These are phyloP conservation scores for Orbilia ellipsospora DNA, from an alignment of 2,329 filamentous ascomycete species.

Conservation along the genomic window DNA sequence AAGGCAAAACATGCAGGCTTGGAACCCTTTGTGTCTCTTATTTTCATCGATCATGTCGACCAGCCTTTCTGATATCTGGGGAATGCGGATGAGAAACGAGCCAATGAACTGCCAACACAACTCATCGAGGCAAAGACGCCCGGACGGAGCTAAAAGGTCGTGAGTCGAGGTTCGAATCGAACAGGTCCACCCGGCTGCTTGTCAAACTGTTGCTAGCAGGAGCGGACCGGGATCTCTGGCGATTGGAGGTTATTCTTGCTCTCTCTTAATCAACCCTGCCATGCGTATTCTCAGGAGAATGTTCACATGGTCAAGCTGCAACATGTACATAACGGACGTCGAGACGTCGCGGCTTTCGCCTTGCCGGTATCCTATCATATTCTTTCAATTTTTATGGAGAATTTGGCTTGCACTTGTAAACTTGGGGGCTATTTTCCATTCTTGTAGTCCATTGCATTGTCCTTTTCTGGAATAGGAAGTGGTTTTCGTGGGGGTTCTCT, in stretches of 20 bases:
- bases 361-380: neutral
- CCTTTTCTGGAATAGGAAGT: neutral
- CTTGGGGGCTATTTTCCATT: neutral
- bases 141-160: neutral
- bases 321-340: neutral
- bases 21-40: too few relatives aligned
- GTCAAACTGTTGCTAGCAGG: neutral
- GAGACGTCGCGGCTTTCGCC: conserved; percentile 1
- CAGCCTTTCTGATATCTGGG: conserved; percentile 1
- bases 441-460: too few relatives aligned
- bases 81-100: conserved; percentile 3
- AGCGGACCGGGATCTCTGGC: neutral
- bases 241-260: neutral
- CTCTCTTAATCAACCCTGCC: conserved; percentile 1
- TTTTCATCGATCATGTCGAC: too few relatives aligned
- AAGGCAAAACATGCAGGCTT: too few relatives aligned
- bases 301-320: conserved; percentile 32
- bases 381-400: conserved; percentile 1
- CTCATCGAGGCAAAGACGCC: conserved; percentile 24
- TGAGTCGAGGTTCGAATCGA: neutral
- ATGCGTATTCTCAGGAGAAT: conserved; percentile 11
- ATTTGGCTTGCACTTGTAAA: neutral
- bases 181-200: conserved; percentile 33
- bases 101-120: conserved; percentile 45
- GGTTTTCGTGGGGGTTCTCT: conserved; percentile 6